Percentiles rank a stretch among this genome's conserved stretches.
Evolutionary conservation across 2,329 filamentous ascomycete species (phyloP).

Genomic region (Tolypocladium ovalisporum): DNA sequence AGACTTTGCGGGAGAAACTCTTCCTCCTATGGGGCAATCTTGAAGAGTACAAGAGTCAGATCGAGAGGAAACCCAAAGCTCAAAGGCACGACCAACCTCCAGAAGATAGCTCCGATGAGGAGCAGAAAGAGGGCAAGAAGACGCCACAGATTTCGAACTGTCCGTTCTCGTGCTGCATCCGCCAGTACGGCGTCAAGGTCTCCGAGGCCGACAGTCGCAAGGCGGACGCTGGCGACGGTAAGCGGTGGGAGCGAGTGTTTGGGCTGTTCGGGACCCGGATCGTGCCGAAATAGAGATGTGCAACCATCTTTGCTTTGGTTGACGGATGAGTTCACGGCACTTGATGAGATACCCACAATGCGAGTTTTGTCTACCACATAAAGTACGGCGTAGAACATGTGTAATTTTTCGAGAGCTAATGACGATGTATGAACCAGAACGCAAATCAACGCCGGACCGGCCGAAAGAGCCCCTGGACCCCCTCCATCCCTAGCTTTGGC

Average conservation of each 20-base stretch:
- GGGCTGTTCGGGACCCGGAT: conserved; percentile 56
- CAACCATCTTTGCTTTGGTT: background rate
- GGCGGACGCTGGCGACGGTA: conserved; percentile 32
- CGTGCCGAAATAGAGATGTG: background rate
- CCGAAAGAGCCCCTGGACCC: conserved; percentile 1
- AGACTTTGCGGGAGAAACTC: conserved; percentile 54
- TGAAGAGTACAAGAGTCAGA: conserved; percentile 51
- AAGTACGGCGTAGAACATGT: background rate
- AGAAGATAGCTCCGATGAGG: conserved; percentile 29
- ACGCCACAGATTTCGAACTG: conserved; percentile 30
- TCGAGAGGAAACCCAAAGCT: conserved; percentile 14
- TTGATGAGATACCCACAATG: background rate
- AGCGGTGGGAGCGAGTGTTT: conserved; percentile 52
- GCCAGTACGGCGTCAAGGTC: conserved; percentile 54
- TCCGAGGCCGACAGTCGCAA: conserved; percentile 26
- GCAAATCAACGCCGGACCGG: conserved; percentile 6
- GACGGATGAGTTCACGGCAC: background rate
- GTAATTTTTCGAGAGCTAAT: background rate
- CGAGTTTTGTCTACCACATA: background rate
- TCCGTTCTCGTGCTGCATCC: conserved; percentile 60
- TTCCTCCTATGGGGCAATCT: conserved; percentile 80
- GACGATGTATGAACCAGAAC: background rate
- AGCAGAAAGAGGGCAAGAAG: conserved; percentile 47
- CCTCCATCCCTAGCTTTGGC: background rate
- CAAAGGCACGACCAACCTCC: conserved; percentile 18